A percentile compares a stretch with the other conserved stretches of the same genome.
Conservation (phyloP, 2,329 filamentous ascomycete species). For the Diaporthe capsici region DNA sequence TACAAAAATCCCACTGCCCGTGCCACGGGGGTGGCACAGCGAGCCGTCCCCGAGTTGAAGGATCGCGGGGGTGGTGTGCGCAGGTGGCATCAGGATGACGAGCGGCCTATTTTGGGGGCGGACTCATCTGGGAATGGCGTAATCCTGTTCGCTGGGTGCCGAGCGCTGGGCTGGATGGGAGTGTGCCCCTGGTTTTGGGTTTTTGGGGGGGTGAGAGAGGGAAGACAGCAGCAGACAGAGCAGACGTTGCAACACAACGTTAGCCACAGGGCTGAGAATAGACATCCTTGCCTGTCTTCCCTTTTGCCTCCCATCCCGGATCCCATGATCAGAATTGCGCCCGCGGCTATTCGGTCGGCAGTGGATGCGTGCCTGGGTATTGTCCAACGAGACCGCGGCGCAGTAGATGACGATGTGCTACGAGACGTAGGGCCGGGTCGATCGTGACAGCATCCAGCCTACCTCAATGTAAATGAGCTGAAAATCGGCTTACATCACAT, state of each 20-base stretch:
- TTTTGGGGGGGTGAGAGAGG: not conserved
- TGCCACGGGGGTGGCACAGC: conserved; percentile 32
- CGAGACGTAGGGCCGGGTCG: not conserved
- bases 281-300: conserved; percentile 5
- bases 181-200: conserved; percentile 27
- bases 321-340: conserved; percentile 29
- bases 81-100: conserved; percentile 21
- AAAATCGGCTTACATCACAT: not conserved
- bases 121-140: not conserved
- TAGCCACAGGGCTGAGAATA: conserved; percentile 41
- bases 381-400: not conserved
- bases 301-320: not conserved
- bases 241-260: not conserved
- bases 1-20: conserved; percentile 15
- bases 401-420: conserved; percentile 3
- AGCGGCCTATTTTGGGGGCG: conserved; percentile 38
- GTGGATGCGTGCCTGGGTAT: too few species aligned
- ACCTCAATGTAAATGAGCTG: conserved; percentile 4
- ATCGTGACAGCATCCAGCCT: conserved; percentile 8
- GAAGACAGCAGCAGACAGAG: not conserved
- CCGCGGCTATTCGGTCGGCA: conserved; percentile 27
- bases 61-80: conserved; percentile 32
- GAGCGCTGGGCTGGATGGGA: not conserved
- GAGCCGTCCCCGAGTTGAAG: conserved; percentile 32
- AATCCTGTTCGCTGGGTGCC: conserved; percentile 7